These are phyloP conservation scores for Exsudoporus frostii DNA, from an alignment of 768 basidiomycete genomes.

Conservation along the genomic window DNA sequence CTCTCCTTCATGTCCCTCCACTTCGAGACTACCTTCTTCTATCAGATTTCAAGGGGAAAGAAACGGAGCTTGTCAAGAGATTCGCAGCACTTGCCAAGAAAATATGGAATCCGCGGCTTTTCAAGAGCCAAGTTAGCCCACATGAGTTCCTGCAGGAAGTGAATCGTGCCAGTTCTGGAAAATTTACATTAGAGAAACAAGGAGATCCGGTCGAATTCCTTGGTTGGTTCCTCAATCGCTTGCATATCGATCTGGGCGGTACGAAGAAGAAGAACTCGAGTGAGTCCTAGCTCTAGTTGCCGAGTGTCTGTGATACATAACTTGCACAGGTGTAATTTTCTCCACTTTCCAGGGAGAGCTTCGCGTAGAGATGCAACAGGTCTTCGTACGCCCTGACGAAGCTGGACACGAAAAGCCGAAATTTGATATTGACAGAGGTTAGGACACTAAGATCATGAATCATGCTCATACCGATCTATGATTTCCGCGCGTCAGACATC, in stretches of 20 bases:
- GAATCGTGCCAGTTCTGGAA: constrained; percentile 80
- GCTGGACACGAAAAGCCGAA: constrained; percentile 77
- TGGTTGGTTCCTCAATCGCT: constrained; percentile 89
- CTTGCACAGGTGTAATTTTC: constrained; percentile 76
- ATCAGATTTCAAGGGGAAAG: constrained; percentile 67
- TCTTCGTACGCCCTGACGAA: constrained; percentile 76
- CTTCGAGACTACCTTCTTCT: constrained; percentile 85
- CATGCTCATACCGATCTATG: constrained; percentile 16
- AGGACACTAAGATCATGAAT: constrained; percentile 19
- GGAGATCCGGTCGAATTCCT: constrained; percentile 97
- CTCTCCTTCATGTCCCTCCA: constrained; percentile 86
- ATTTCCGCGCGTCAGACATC: constrained; percentile 57
- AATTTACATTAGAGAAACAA: constrained; percentile 90
- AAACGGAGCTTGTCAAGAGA: constrained; percentile 83
- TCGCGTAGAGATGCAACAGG: constrained; percentile 89
- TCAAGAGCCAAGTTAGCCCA: constrained; percentile 98
- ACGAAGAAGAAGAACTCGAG: constrained; percentile 89
- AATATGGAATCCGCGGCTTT: constrained; percentile 92
- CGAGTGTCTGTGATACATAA: constrained; percentile 19
- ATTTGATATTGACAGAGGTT: constrained; percentile 94
- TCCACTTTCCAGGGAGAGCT: constrained; percentile 93
- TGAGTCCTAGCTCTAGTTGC: constrained; percentile 38
- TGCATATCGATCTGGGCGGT: constrained; percentile 94
- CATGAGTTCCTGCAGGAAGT: constrained; percentile 99
- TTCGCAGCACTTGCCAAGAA: constrained; percentile 88